These are phyloP conservation scores for Comarum palustre DNA, from an alignment of 306 rosid genomes.

Conservation along the genomic window DNA sequence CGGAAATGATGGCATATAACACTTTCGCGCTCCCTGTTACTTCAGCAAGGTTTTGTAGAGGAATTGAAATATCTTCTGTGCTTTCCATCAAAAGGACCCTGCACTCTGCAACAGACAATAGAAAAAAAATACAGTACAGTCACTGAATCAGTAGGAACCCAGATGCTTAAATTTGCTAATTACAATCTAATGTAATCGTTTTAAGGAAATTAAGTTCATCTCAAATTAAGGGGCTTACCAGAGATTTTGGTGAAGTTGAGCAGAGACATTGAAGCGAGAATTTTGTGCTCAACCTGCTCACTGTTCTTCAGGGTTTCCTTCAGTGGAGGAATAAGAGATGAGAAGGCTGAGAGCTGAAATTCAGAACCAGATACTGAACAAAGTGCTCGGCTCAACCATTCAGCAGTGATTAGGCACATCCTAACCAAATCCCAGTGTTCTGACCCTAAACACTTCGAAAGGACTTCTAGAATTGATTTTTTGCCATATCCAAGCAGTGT, in stretches of 20 bases:
- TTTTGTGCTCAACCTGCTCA: constrained; percentile 47
- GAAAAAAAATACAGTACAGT: not conserved
- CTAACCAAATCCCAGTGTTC: constrained; percentile 49
- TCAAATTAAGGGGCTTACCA: constrained; percentile 38
- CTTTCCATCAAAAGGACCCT: constrained; percentile 54
- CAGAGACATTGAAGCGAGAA: constrained; percentile 66
- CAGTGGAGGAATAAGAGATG: constrained; percentile 44
- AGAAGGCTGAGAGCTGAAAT: constrained; percentile 51
- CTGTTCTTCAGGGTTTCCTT: constrained; percentile 45
- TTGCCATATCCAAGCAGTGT: constrained; percentile 54
- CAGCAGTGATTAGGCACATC: constrained; percentile 45
- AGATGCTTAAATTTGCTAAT: not conserved
- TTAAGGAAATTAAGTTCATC: not conserved
- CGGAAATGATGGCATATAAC: constrained; percentile 44
- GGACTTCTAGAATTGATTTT: constrained; percentile 48
- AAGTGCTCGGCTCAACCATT: constrained; percentile 73
- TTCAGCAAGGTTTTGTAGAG: constrained; percentile 49
- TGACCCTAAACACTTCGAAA: constrained; percentile 53
- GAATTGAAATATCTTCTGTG: constrained; percentile 54
- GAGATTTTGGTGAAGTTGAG: constrained; percentile 73
- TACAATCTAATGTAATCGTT: not conserved
- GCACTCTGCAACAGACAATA: constrained; percentile 41
- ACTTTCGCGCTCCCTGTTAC: constrained; percentile 63
- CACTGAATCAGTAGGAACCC: not conserved
- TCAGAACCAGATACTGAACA: constrained; percentile 35